Conservation (phyloP, 306 rosid genomes). For the Castanea mollissima region DNA sequence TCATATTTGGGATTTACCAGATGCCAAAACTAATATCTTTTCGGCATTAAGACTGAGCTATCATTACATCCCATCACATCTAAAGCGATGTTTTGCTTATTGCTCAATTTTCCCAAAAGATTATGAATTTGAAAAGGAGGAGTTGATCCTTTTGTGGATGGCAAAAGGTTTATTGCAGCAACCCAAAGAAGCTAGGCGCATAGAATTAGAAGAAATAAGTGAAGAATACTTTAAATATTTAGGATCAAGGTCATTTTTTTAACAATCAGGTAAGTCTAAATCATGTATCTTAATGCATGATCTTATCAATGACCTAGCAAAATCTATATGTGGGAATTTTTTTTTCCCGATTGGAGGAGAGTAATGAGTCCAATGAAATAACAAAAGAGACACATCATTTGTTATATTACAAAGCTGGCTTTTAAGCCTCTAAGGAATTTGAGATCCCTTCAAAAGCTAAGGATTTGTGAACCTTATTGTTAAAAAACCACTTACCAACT, state of each 20-base stretch:
- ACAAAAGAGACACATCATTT: too few relatives aligned
- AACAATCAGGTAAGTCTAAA: constrained; percentile 10
- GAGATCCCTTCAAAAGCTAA: constrained; percentile 23
- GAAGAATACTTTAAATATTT: constrained; percentile 28
- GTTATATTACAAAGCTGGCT: too few relatives aligned
- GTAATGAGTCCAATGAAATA: too few relatives aligned
- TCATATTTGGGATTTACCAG: too few relatives aligned
- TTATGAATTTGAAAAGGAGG: not conserved
- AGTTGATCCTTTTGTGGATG: too few relatives aligned
- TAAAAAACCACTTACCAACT: too few relatives aligned
- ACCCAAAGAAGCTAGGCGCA: too few relatives aligned
- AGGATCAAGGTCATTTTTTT: constrained; percentile 29
- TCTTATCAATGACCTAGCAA: constrained; percentile 38
- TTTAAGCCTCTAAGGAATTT: constrained; percentile 8
- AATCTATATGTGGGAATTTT: not conserved
- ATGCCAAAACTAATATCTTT: too few relatives aligned
- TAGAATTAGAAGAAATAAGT: constrained; percentile 5
- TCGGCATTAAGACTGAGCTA: not conserved
- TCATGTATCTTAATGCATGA: constrained; percentile 25
- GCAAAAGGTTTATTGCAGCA: too few relatives aligned
- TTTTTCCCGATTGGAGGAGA: too few relatives aligned
- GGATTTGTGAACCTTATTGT: not conserved
- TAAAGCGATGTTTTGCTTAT: constrained; percentile 15
- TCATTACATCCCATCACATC: not conserved
- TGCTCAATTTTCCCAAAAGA: constrained; percentile 33